Evolutionary conservation across 768 basidiomycete species (phyloP), one percentile per base, ranked within the genome.

Genomic region (Suillus plorans): DNA sequence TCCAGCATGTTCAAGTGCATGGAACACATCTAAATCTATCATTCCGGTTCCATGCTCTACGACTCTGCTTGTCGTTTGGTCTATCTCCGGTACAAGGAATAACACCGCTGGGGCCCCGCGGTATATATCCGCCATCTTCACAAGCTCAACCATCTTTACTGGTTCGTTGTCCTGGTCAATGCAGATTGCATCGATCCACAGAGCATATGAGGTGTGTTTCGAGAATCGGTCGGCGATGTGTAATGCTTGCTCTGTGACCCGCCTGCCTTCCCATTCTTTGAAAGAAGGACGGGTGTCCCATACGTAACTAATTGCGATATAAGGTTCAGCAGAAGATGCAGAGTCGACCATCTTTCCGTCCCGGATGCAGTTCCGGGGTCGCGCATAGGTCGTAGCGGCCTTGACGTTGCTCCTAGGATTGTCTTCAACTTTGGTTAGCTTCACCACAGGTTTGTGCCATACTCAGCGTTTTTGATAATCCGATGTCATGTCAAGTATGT

Each of bases 111-210:
- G 52, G 22, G 47, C 61, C 25, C 61, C 34, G 31, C 47, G 61
- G 52, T 63, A 63, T 63, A 63, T 55, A 31, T 63, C 62, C 5
- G 50, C 50, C 62, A 63, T 63, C 22, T 55, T 53, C 25, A 36
- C 47, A 37, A 63, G 31, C 39, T 63, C 62, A 14, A 55, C 8
- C 50, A 37, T 36, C 34, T 55, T 63, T 6, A 31, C 52, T 36
- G 47, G 39, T 39, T 63, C 49, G 25, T 63, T 42, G 44, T 63
- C 39, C 18, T 63, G 62, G 22, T 22, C 22, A 42, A 63, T 63
- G 52, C 62, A 63, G 22, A 63, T 53, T 31, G 62, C 52, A 57
- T 63, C 62, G 9, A 63, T 55, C 62, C 62, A 63, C 50, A 63
- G 25, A 56, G 61, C 47, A 37, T 62, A 52, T 22, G 61, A 16